These are phyloP conservation scores for Sechiopsis laciniata DNA, from an alignment of 306 rosid species.

Conservation along the genomic window DNA sequence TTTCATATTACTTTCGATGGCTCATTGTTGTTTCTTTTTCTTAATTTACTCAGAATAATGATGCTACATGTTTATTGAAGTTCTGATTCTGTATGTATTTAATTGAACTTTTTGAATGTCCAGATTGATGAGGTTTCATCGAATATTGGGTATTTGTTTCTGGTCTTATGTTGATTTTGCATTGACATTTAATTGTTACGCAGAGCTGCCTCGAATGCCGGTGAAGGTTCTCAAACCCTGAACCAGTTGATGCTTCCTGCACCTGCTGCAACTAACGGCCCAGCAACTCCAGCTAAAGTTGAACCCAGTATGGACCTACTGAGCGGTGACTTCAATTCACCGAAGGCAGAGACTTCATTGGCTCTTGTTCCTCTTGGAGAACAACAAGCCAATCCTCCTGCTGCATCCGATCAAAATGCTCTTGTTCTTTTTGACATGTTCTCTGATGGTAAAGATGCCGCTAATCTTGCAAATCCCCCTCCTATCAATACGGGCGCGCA, in stretches of 20 bases:
- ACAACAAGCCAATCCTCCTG: constrained; percentile 51
- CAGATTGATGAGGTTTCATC: too few species aligned
- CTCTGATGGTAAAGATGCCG: constrained; percentile 43
- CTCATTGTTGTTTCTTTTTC: neutral
- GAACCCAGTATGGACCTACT: constrained; percentile 83
- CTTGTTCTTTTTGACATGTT: constrained; percentile 81
- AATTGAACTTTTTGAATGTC: too few species aligned
- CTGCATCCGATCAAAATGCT: constrained; percentile 65
- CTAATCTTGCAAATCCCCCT: constrained; percentile 41
- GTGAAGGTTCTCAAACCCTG: constrained; percentile 57
- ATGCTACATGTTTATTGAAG: neutral
- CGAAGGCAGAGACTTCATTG: constrained; percentile 67
- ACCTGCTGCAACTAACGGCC: constrained; percentile 50
- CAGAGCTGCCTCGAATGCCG: constrained; percentile 56
- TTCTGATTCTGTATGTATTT: neutral
- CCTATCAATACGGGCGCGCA: constrained; percentile 15
- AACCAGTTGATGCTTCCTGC: constrained; percentile 78
- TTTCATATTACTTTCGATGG: neutral
- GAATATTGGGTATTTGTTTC: neutral
- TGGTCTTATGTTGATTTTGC: constrained; percentile 12
- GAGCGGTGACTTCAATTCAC: constrained; percentile 82
- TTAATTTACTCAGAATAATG: neutral
- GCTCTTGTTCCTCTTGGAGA: constrained; percentile 86
- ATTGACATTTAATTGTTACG: constrained; percentile 20
- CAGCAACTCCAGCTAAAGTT: constrained; percentile 34